A percentile compares a stretch with the other conserved stretches of the same genome.
These are phyloP conservation scores for Clonostachys chloroleuca DNA, from an alignment of 2,329 filamentous ascomycete genomes.

Conservation along the genomic window DNA sequence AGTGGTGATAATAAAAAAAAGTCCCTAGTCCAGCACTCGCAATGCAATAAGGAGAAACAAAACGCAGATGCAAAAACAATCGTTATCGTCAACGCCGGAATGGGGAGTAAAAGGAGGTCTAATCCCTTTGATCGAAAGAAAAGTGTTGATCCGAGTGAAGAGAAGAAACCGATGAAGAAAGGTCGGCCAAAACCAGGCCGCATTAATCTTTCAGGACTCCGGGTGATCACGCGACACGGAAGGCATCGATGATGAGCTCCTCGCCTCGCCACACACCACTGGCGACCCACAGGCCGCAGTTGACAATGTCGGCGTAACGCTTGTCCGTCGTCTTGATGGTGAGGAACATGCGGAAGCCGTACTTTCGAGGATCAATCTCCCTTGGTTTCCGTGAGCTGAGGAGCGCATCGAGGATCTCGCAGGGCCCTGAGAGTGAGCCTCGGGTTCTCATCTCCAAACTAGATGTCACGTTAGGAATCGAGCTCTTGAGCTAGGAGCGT, in stretches of 20 bases:
- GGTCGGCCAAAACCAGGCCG: background rate
- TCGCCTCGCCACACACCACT: constrained; percentile 40
- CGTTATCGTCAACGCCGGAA: too few species aligned
- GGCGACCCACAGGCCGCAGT: constrained; percentile 44
- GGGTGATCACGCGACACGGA: constrained; percentile 21
- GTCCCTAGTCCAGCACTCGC: too few species aligned
- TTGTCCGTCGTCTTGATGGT: constrained; percentile 45
- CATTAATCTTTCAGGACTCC: too few species aligned
- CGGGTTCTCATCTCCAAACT: constrained; percentile 39
- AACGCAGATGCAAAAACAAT: too few species aligned
- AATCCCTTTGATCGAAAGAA: background rate
- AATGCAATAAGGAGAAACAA: too few species aligned
- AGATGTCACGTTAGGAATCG: too few species aligned
- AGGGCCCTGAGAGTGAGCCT: constrained; percentile 40
- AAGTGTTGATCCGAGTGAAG: too few species aligned
- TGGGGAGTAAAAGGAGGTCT: too few species aligned
- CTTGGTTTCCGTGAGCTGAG: constrained; percentile 28
- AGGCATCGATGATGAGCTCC: constrained; percentile 38
- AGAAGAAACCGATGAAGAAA: background rate
- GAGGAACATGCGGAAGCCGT: constrained; percentile 43
- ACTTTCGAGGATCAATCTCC: constrained; percentile 34
- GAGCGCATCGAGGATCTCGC: constrained; percentile 33
- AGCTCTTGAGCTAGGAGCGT: background rate
- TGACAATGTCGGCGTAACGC: constrained; percentile 41
- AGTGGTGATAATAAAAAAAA: too few species aligned